Conservation (phyloP, 164 flowering plant species). For the Magnolia changhungtana region DNA sequence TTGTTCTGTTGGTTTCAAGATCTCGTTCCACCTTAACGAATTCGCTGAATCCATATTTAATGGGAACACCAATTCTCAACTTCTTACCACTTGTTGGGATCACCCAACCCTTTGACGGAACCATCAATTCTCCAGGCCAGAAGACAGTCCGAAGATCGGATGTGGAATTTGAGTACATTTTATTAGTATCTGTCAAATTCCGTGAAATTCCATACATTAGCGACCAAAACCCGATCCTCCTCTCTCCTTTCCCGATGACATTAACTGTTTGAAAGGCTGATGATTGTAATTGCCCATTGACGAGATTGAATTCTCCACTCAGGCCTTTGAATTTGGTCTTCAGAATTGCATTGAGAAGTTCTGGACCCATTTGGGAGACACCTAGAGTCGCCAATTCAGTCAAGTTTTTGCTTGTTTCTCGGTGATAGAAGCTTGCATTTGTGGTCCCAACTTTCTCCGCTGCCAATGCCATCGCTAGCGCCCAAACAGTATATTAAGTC, state of each 20-base stretch:
- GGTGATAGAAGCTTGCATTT: background rate
- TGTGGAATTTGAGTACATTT: background rate
- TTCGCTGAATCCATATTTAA: slow-evolving; percentile 19
- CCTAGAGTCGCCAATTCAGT: slow-evolving; percentile 21
- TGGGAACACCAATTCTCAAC: slow-evolving; percentile 36
- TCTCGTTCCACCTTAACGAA: slow-evolving; percentile 18
- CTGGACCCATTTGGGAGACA: slow-evolving; percentile 19
- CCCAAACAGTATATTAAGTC: slow-evolving; percentile 21
- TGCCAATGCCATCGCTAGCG: slow-evolving; percentile 12
- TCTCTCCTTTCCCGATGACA: slow-evolving; percentile 18
- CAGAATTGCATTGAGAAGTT: slow-evolving; percentile 18
- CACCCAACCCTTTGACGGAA: slow-evolving; percentile 26
- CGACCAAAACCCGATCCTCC: slow-evolving; percentile 19
- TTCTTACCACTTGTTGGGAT: slow-evolving; percentile 25
- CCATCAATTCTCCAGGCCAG: slow-evolving; percentile 28
- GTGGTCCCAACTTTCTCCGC: slow-evolving; percentile 7
- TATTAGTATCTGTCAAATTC: background rate
- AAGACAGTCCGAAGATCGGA: slow-evolving; percentile 7
- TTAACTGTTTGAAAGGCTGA: slow-evolving; percentile 16
- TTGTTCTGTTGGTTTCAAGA: slow-evolving; percentile 2
- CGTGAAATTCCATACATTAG: slow-evolving; percentile 9
- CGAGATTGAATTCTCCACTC: slow-evolving; percentile 22
- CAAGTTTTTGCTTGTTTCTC: background rate
- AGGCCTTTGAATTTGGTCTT: slow-evolving; percentile 26
- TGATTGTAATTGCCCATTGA: slow-evolving; percentile 9